Base-by-base conservation (phyloP, 306 rosid species). In the Luffa aegyptiaca region DNA sequence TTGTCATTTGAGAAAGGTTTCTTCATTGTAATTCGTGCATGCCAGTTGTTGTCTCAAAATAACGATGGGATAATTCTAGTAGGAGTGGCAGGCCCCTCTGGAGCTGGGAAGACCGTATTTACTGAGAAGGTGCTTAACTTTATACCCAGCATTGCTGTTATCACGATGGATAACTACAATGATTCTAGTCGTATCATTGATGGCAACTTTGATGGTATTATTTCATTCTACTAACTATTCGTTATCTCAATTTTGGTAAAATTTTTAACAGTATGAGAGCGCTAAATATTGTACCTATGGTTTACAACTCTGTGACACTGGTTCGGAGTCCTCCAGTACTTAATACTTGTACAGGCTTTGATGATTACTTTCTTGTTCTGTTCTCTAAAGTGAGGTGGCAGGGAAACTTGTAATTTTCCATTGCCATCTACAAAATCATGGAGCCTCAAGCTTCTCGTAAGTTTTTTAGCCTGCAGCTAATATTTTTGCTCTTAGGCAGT, bases 21-120 rank as follows among this genome's bases (percentile, higher is more conserved):
- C 82, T 93, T 93, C 88, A 96, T 93, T 80, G 92, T 91, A 17
- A 93, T 96, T 69, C 97, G 99, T 36, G 99, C 99, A 2, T 91
- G 96, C 82, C 99, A 96, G 80, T 84, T 91, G 86, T 74, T 96
- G 88, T 95, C 98, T 78, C 98, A 96, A 83, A 93, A 93, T 84
- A 93, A 96, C 79, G 92, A 89, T 45, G 99, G 99, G 84, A 76
- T 93, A 84, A 80, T 89, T 57, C 82, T 96, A 17, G 99, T 93
- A 21, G 99, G 99, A 87, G 96, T 96, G 78, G 99, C 99, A 31
- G 99, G 98, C 70, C 98, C 99, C 61, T 96, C 99, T 36, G 98
- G 99, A 79, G 99, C 99, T 41, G 98, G 98, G 84, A 96, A 96
- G 86, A 93, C 96, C 81, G 96, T 93, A 76, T 96, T 96, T 81